Conservation (phyloP, 2,329 filamentous ascomycete genomes). For the Chaetomium olivaceum region DNA sequence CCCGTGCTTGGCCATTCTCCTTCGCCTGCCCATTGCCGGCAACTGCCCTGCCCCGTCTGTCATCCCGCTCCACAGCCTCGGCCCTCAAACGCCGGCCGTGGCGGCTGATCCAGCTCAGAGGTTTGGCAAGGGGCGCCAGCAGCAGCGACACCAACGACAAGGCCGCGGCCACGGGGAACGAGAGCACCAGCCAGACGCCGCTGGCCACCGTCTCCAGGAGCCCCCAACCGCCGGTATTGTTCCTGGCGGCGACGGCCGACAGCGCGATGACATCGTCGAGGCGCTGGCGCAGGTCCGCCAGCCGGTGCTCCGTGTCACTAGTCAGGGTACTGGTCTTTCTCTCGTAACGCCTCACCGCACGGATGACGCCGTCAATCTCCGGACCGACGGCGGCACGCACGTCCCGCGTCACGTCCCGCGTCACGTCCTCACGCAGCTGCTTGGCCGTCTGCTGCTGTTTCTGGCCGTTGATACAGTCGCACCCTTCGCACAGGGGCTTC, state of each 20-base stretch:
- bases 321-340: slow-evolving; percentile 78
- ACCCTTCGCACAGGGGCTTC: neutral
- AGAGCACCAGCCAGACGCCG: slow-evolving; percentile 22
- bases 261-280: slow-evolving; percentile 77
- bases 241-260: slow-evolving; percentile 69
- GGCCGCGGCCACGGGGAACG: neutral
- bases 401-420: slow-evolving; percentile 61
- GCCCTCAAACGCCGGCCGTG: neutral
- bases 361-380: slow-evolving; percentile 83
- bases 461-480: neutral
- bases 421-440: slow-evolving; percentile 63
- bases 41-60: neutral
- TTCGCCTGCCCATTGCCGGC: neutral
- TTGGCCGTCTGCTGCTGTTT: slow-evolving; percentile 37
- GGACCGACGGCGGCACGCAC: slow-evolving; percentile 69
- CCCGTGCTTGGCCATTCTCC: neutral
- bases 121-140: neutral
- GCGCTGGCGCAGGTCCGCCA: slow-evolving; percentile 69
- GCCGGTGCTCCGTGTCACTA: slow-evolving; percentile 72
- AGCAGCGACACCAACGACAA: neutral
- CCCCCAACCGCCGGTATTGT: slow-evolving; percentile 41
- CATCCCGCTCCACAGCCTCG: neutral
- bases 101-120: neutral
- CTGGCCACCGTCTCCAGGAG: slow-evolving; percentile 44
- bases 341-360: slow-evolving; percentile 87